Evolutionary conservation across 371 early-diverging fungal species (phyloP).

Genomic region (Mycotypha africana): DNA sequence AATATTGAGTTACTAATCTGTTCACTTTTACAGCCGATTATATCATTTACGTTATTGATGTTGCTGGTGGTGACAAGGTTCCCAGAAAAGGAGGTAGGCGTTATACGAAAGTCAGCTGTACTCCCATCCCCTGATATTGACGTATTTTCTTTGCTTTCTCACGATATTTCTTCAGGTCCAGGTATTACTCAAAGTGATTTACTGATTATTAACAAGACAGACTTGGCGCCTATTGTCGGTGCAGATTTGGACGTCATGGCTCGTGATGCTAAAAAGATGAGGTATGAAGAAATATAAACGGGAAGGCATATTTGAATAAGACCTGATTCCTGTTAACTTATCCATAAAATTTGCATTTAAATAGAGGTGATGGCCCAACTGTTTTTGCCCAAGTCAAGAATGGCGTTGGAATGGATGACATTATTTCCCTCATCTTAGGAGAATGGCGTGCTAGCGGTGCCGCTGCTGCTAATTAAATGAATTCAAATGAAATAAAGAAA

Average conservation of each 20-base stretch:
- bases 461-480: no score
- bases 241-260: slow-evolving; percentile 89
- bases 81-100: slow-evolving; percentile 82
- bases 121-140: no score
- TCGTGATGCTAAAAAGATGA: slow-evolving; percentile 86
- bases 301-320: neutral
- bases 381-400: slow-evolving; percentile 88
- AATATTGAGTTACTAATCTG: neutral
- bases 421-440: slow-evolving; percentile 73
- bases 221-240: slow-evolving; percentile 83
- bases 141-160: no score
- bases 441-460: slow-evolving; percentile 70
- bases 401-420: slow-evolving; percentile 77
- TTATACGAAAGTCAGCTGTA: no score
- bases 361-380: slow-evolving; percentile 68
- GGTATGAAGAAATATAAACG: slow-evolving; percentile 25
- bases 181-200: slow-evolving; percentile 94
- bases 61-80: slow-evolving; percentile 93
- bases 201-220: slow-evolving; percentile 92
- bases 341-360: no score
- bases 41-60: slow-evolving; percentile 96
- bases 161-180: slow-evolving; percentile 58
- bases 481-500: no score
- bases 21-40: slow-evolving; percentile 69
- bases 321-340: neutral